Base-by-base conservation (phyloP, 140 eudicot genomes). In the Stevia rebaudiana region DNA sequence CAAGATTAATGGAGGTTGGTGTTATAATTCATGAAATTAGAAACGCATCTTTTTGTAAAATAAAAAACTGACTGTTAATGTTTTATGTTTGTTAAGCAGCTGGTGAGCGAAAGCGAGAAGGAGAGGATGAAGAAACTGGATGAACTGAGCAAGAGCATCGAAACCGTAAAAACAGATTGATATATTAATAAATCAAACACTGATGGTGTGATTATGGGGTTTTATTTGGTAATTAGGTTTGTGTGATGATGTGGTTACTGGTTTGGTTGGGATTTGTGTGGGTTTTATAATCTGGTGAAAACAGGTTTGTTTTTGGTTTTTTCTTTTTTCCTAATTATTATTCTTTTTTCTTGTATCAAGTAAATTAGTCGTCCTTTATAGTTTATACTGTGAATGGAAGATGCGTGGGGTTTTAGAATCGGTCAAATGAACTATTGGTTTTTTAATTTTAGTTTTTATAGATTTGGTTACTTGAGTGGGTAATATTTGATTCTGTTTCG, bases 131-230 rank as follows among this genome's bases (percentile, higher is more conserved):
- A 83, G 85, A 90, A 90, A 69, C 71, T 90, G 83, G 97, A 86
- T 24, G 97, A 90, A 74, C 81, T 90, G 82, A 90, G 95, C 81
- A 90, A 90, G 87, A 86, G 90, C 83, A 74, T 90, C 40, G 97
- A 90, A 71, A 53, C 84, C 35, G 35, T 70, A 65, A 87, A 67
- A 71, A 77, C 57, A 81, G 63, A 69, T 64, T 43, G 62, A 11
- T 30, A 58, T 49, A 49, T 43, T 40, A 8, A 31, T 0, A 13
- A 37, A 21, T 13, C 21, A 61, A 47, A 59, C 8, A 65, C 69
- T 37, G 72, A 58, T 24, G 28, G 59, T 61, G 31, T 67, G 69
- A 62, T 56, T 25, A 13, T 41, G 70, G 50, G 54, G 25, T 40
- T 61, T 39, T 61, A 71, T 71, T 5, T 51, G 71, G 77, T 63